These are phyloP conservation scores for Alternaria brassicicola DNA, from an alignment of 2,329 filamentous ascomycete genomes.

Conservation along the genomic window DNA sequence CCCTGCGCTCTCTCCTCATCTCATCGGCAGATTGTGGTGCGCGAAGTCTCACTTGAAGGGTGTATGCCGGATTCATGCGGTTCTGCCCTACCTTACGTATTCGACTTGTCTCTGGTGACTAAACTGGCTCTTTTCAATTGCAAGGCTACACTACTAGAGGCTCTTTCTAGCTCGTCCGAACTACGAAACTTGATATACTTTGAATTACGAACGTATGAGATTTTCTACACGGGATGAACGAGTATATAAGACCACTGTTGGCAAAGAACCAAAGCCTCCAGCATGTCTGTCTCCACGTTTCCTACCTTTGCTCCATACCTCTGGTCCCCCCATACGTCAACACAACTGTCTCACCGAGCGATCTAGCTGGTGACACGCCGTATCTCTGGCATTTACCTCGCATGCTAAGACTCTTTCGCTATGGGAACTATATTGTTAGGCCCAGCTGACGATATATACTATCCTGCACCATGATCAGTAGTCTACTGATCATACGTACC, in stretches of 20 bases:
- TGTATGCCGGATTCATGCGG: slow-evolving; percentile 1
- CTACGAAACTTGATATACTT: background rate
- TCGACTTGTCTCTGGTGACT: slow-evolving; percentile 8
- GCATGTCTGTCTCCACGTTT: background rate
- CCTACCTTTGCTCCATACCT: background rate
- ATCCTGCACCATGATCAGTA: no score
- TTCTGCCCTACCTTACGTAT: background rate
- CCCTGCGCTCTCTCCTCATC: background rate
- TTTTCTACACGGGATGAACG: background rate
- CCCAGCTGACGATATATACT: no score
- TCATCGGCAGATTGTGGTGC: background rate
- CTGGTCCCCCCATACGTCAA: no score
- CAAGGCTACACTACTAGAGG: background rate
- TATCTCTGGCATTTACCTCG: background rate
- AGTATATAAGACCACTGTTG: background rate
- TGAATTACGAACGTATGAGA: background rate
- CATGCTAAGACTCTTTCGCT: background rate
- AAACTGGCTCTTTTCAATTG: background rate
- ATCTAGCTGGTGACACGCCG: no score
- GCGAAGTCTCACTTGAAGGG: background rate
- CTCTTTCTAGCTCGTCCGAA: background rate
- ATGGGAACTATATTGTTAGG: background rate
- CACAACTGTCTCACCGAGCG: no score
- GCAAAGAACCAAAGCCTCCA: background rate
- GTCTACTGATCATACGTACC: no score